A percentile compares a stretch with the other conserved stretches of the same genome.
phyloP scores from a whole-genome alignment of 2,329 filamentous ascomycete species.

The Neurospora sp. region DNA sequence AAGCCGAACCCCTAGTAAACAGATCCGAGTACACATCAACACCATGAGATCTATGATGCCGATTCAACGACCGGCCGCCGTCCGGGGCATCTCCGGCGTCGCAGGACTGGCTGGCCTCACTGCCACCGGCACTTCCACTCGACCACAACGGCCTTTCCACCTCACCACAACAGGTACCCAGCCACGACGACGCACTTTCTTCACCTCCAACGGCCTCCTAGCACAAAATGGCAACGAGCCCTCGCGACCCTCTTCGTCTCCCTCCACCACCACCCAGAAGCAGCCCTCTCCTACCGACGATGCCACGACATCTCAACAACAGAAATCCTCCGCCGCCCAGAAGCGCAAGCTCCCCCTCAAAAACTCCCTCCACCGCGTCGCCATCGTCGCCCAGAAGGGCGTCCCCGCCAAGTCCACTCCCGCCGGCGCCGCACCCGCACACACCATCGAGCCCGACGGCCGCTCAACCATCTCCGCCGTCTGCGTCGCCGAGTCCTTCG shows the following conservation, averaged over 20 bases:
- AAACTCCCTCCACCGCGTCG: constrained; percentile 72
- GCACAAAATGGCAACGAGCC: constrained; percentile 26
- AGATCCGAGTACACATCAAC: not conserved
- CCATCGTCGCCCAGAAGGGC: constrained; percentile 68
- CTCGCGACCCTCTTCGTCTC: constrained; percentile 1
- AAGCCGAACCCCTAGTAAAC: not conserved
- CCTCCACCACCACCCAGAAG: constrained; percentile 24
- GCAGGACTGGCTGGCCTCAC: constrained; percentile 1
- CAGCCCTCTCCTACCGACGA: constrained; percentile 20
- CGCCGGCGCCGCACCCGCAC: constrained; percentile 9
- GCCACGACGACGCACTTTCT: constrained; percentile 52
- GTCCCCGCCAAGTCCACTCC: constrained; percentile 26
- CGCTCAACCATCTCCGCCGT: constrained; percentile 45
- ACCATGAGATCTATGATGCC: constrained; percentile 13
- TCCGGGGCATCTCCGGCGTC: constrained; percentile 1
- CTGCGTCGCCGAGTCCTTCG: constrained; percentile 53
- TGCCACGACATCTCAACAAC: constrained; percentile 10
- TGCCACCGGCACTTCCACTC: no score
- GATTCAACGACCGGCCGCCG: constrained; percentile 6
- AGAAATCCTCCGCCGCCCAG: constrained; percentile 17
- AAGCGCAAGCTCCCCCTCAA: constrained; percentile 46
- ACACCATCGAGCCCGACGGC: constrained; percentile 20
- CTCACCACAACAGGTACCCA: constrained; percentile 30
- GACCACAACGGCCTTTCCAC: constrained; percentile 36
- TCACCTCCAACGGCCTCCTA: constrained; percentile 53